Conservation (phyloP, 495 filamentous ascomycete genomes). For the Xylaria intraflava region DNA sequence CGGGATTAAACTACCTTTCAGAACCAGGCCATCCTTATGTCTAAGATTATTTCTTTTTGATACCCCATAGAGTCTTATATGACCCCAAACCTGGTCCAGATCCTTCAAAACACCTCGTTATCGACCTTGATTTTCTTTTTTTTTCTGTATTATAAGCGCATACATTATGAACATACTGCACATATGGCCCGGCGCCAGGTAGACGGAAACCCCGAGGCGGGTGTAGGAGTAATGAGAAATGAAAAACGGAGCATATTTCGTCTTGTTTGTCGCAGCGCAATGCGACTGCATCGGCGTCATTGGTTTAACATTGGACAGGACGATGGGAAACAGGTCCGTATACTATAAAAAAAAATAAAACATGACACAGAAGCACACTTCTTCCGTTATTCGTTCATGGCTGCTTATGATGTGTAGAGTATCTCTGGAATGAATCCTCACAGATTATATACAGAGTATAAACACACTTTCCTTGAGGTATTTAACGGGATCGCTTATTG, state of each 20-base stretch:
- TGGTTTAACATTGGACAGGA: too few species aligned
- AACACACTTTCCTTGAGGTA: too few species aligned
- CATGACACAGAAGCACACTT: too few species aligned
- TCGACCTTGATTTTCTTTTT: not conserved
- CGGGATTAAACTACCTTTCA: not conserved
- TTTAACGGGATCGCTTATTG: too few species aligned
- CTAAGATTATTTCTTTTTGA: not conserved
- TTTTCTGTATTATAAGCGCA: slow-evolving; percentile 9
- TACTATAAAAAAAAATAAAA: too few species aligned
- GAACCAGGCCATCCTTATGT: not conserved
- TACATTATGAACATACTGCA: slow-evolving; percentile 1
- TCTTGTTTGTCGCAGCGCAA: too few species aligned
- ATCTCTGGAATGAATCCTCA: too few species aligned
- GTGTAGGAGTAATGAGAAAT: not conserved
- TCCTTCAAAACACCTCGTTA: not conserved
- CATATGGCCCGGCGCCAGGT: not conserved
- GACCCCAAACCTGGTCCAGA: not conserved
- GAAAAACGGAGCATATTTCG: not conserved
- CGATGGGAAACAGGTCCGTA: too few species aligned
- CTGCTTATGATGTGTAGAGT: too few species aligned
- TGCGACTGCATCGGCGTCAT: too few species aligned
- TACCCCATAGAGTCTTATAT: not conserved
- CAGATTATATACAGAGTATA: too few species aligned
- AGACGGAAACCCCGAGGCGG: not conserved
- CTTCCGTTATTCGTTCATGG: too few species aligned